A percentile compares a stretch with the other conserved stretches of the same genome.
Evolutionary conservation across 2,329 filamentous ascomycete species (phyloP).

Genomic region (Hortaea werneckii): DNA sequence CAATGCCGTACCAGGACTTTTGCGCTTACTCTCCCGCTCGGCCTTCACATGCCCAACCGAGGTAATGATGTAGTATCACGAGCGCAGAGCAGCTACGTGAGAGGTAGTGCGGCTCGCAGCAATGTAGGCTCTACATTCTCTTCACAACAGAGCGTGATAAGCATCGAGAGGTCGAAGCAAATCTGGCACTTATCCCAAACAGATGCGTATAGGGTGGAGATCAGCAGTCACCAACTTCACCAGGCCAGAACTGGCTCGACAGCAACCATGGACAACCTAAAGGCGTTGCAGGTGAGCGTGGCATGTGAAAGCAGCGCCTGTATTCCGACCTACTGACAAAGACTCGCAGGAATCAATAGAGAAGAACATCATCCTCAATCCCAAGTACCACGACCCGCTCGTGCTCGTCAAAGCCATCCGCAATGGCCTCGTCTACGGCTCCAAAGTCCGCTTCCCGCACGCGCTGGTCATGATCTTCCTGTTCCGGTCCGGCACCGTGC

Average conservation of each 20-base stretch:
- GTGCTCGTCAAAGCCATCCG: constrained; percentile 84
- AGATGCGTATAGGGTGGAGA: not conserved
- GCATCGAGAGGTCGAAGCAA: too few relatives aligned
- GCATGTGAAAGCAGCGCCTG: not conserved
- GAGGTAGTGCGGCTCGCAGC: too few relatives aligned
- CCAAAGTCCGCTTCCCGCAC: constrained; percentile 96
- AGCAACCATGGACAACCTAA: constrained; percentile 11
- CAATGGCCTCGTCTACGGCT: constrained; percentile 93
- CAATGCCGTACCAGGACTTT: not conserved
- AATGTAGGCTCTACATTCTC: too few relatives aligned
- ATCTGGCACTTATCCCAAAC: not conserved
- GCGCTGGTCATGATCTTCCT: constrained; percentile 97
- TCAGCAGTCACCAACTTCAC: not conserved
- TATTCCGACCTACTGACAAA: not conserved
- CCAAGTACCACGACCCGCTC: constrained; percentile 73
- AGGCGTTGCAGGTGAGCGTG: constrained; percentile 1
- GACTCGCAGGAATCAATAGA: constrained; percentile 55
- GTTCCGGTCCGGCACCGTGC: constrained; percentile 76
- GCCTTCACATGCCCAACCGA: not conserved
- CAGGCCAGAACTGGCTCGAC: not conserved
- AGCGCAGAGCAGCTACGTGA: not conserved
- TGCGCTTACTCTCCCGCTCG: not conserved
- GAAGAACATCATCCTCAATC: constrained; percentile 63
- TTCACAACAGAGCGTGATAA: too few relatives aligned
- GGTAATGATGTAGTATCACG: not conserved